Conservation (phyloP, 78 protist genomes). For the Dictyostelium capitatum region DNA sequence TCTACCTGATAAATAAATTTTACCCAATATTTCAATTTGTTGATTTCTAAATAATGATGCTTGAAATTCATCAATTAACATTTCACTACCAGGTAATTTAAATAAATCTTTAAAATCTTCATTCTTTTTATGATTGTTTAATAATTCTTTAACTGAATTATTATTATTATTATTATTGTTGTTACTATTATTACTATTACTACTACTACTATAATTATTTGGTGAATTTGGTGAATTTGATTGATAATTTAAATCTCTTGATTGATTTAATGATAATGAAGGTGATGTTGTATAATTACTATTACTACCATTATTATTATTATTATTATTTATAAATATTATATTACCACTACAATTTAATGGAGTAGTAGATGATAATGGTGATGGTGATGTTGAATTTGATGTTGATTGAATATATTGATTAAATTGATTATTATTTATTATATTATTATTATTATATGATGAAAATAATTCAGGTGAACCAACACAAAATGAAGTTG, state of each 20-base stretch:
- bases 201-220: neutral
- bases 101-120: constrained; percentile 56
- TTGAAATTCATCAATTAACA: constrained; percentile 56
- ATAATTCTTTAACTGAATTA: constrained; percentile 36
- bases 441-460: neutral
- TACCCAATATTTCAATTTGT: constrained; percentile 39
- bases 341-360: constrained; percentile 13
- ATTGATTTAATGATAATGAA: neutral
- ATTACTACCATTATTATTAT: too few relatives aligned
- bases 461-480: constrained; percentile 6
- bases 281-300: too few relatives aligned
- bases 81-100: constrained; percentile 32
- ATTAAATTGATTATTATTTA: neutral
- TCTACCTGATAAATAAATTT: constrained; percentile 36
- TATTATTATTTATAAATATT: neutral
- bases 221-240: neutral
- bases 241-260: neutral
- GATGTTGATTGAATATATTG: too few relatives aligned
- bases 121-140: constrained; percentile 48
- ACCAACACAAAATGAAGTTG: neutral
- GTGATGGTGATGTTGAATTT: neutral
- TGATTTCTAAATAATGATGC: neutral
- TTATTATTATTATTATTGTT: neutral
- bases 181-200: neutral
- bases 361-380: constrained; percentile 22